A percentile compares a stretch with the other conserved stretches of the same genome.
Evolutionary conservation across 106 monocot genomes (phyloP).

Genomic region (Agapanthus africanus): DNA sequence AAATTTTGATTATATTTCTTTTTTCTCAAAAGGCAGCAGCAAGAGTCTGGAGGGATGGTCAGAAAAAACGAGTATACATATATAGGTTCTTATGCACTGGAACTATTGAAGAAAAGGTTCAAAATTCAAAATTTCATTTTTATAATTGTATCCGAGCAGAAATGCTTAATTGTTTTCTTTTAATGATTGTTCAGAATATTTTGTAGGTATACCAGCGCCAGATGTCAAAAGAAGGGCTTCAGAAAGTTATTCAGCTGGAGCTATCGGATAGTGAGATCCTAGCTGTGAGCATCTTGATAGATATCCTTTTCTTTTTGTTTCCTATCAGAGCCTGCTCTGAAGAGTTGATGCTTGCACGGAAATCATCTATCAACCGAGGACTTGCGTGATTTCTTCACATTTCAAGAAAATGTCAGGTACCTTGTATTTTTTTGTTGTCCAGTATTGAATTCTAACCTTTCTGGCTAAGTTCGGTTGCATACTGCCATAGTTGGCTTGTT

Average conservation of each 20-base stretch:
- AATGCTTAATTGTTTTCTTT: background rate
- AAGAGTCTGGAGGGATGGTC: constrained; percentile 99
- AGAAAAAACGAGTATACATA: constrained; percentile 93
- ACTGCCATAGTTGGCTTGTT: too few species aligned
- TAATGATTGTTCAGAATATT: background rate
- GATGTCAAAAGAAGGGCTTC: constrained; percentile 99
- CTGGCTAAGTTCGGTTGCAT: too few species aligned
- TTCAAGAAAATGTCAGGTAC: constrained; percentile 71
- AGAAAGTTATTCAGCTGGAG: constrained; percentile 95
- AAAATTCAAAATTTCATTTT: background rate
- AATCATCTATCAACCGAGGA: constrained; percentile 80
- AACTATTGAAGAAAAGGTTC: constrained; percentile 98
- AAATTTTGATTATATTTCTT: background rate
- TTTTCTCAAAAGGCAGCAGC: constrained; percentile 71
- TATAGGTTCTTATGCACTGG: constrained; percentile 92
- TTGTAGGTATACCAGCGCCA: constrained; percentile 95
- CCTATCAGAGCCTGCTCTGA: too few species aligned
- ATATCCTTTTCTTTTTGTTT: too few species aligned
- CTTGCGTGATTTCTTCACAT: constrained; percentile 85
- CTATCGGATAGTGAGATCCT: constrained; percentile 29
- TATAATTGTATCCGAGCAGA: background rate
- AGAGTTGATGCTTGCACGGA: constrained; percentile 37
- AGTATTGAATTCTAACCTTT: too few species aligned
- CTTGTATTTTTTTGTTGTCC: too few species aligned
- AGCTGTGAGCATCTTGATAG: constrained; percentile 36